Percentiles rank a stretch among this genome's conserved stretches.
phyloP scores from a whole-genome alignment of 805 yeast species.

The Starmerella gropengiesseri region DNA sequence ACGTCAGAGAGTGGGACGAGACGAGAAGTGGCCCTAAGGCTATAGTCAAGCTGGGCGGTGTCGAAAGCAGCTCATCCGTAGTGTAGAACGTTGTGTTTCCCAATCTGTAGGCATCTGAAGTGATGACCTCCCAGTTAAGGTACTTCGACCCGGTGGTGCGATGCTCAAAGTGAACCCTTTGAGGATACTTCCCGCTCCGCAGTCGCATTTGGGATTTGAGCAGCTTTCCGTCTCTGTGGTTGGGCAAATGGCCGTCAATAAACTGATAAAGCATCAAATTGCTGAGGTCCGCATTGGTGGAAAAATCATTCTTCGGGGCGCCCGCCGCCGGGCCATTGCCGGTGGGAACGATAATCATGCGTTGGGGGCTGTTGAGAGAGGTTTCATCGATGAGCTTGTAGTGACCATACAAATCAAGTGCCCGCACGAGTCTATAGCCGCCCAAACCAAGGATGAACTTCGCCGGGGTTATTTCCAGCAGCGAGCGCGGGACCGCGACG shows the following conservation, averaged over 20 bases:
- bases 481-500: constrained; percentile 6
- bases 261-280: constrained; percentile 48
- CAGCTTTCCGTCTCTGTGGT: constrained; percentile 25
- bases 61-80: constrained; percentile 45
- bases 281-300: background rate
- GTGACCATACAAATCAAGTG: constrained; percentile 50
- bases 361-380: constrained; percentile 31
- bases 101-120: constrained; percentile 35
- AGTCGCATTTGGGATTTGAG: constrained; percentile 27
- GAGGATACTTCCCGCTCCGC: constrained; percentile 55
- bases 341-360: constrained; percentile 51
- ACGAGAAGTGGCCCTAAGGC: constrained; percentile 53
- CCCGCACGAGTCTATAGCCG: constrained; percentile 56
- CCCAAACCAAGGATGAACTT: constrained; percentile 50
- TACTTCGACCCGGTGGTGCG: constrained; percentile 27
- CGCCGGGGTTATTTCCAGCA: constrained; percentile 40
- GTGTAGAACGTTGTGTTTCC: constrained; percentile 61
- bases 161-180: constrained; percentile 41
- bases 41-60: constrained; percentile 55
- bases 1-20: constrained; percentile 55
- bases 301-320: background rate
- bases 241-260: constrained; percentile 34
- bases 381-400: constrained; percentile 45
- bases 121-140: constrained; percentile 49
- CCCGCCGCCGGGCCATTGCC: constrained; percentile 1